Percentiles rank a stretch among this genome's conserved stretches.
These are phyloP conservation scores for Parastagonospora avenae DNA, from an alignment of 2,329 filamentous ascomycete species.

Conservation along the genomic window DNA sequence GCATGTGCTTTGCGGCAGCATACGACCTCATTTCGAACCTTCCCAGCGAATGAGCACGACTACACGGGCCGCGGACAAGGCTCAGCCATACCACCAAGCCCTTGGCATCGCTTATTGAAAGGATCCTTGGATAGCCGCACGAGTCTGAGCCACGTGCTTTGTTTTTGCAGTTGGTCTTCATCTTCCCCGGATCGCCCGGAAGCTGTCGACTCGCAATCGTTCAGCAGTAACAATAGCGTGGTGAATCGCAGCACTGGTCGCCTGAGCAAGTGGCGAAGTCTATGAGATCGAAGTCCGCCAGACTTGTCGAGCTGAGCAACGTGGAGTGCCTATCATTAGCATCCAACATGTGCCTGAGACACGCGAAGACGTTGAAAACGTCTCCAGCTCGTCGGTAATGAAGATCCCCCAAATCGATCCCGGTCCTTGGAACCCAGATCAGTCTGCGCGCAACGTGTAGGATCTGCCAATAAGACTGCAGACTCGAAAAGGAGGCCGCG, in stretches of 20 bases:
- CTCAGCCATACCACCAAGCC: neutral
- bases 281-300: too few species aligned
- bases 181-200: neutral
- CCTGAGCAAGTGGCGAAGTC: too few species aligned
- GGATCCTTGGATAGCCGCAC: constrained; percentile 3
- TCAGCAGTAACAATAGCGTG: neutral
- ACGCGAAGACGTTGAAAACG: neutral
- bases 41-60: neutral
- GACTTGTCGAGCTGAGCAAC: too few species aligned
- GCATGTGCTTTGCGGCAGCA: neutral
- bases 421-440: constrained; percentile 14
- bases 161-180: neutral
- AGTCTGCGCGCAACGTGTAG: neutral
- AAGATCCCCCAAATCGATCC: constrained; percentile 14
- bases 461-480: neutral
- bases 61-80: neutral
- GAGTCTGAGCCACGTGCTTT: neutral
- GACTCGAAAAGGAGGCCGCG: too few species aligned
- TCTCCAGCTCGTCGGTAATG: constrained; percentile 2
- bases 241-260: too few species aligned
- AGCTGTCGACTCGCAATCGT: neutral
- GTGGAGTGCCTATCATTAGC: neutral
- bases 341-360: neutral
- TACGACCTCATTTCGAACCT: neutral
- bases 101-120: neutral